These are phyloP conservation scores for Suillus decipiens DNA, from an alignment of 768 basidiomycete species.

Conservation along the genomic window DNA sequence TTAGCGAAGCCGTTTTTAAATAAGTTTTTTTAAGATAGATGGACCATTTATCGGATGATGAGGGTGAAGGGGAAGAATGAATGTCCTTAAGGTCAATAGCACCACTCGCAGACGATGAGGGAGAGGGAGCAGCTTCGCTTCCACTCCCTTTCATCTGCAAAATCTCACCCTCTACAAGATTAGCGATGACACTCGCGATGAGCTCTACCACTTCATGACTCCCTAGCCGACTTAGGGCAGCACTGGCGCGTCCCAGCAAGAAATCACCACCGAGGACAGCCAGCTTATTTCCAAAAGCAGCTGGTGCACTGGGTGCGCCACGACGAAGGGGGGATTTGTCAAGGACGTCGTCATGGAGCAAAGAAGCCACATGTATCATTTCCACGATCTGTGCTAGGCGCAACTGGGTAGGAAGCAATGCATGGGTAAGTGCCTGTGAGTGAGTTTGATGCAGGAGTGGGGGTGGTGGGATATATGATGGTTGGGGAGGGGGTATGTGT, in stretches of 20 bases:
- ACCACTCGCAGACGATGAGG: neutral
- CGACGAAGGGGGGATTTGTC: slow-evolving; percentile 75
- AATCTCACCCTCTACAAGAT: slow-evolving; percentile 96
- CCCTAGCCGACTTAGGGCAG: slow-evolving; percentile 85
- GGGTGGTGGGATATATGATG: slow-evolving; percentile 17
- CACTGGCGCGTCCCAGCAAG: slow-evolving; percentile 86
- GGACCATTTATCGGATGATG: slow-evolving; percentile 60
- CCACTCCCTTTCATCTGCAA: slow-evolving; percentile 56
- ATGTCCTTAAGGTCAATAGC: slow-evolving; percentile 40
- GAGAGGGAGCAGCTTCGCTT: slow-evolving; percentile 6
- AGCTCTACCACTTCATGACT: slow-evolving; percentile 91
- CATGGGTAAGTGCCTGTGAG: slow-evolving; percentile 36
- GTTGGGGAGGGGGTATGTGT: slow-evolving; percentile 31
- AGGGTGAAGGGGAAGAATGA: slow-evolving; percentile 38
- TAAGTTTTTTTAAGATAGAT: slow-evolving; percentile 91
- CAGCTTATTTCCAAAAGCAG: slow-evolving; percentile 89
- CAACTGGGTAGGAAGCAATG: slow-evolving; percentile 78
- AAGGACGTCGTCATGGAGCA: slow-evolving; percentile 90
- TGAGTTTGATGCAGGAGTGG: slow-evolving; percentile 24
- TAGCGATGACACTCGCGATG: slow-evolving; percentile 87
- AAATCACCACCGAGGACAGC: slow-evolving; percentile 95
- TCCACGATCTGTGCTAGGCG: slow-evolving; percentile 95
- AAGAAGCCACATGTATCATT: slow-evolving; percentile 96
- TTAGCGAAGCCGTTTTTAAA: slow-evolving; percentile 86
- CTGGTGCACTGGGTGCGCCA: slow-evolving; percentile 64